Percentiles rank a stretch among this genome's conserved stretches.
phyloP scores from a whole-genome alignment of 257 asterid species.

The Ligustrum vulgare region DNA sequence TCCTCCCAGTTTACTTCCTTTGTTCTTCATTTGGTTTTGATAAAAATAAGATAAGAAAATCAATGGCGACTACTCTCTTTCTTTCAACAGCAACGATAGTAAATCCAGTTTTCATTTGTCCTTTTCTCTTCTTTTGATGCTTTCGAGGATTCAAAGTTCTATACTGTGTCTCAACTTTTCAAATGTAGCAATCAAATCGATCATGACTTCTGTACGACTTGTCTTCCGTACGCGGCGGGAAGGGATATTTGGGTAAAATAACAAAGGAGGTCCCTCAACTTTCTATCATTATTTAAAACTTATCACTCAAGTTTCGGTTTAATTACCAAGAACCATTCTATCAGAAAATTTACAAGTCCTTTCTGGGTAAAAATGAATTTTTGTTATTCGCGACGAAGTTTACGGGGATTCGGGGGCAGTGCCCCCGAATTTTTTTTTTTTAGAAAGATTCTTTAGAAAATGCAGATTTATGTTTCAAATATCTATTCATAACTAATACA shows the following conservation, averaged over 20 bases:
- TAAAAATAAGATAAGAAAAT: not conserved
- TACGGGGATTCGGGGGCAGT: too few species aligned
- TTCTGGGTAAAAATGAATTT: too few species aligned
- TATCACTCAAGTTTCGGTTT: not conserved
- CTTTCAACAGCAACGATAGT: not conserved
- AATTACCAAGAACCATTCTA: not conserved
- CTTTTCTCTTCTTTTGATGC: not conserved
- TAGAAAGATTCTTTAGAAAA: too few species aligned
- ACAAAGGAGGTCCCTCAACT: not conserved
- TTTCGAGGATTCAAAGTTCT: not conserved
- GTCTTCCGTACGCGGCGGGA: constrained; percentile 2
- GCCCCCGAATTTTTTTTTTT: too few species aligned
- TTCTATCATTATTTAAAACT: too few species aligned
- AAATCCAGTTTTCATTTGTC: not conserved
- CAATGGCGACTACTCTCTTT: not conserved
- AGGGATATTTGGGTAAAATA: not conserved
- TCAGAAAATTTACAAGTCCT: not conserved
- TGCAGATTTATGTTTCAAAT: too few species aligned
- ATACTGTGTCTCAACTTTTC: not conserved
- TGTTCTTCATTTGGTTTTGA: constrained; percentile 51
- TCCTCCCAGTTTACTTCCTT: constrained; percentile 49
- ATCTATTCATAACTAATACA: too few species aligned
- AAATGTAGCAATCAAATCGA: not conserved
- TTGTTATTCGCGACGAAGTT: too few species aligned
- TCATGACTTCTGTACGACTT: not conserved